A percentile compares a stretch with the other conserved stretches of the same genome.
These are phyloP conservation scores for Liriodendron chinense DNA, from an alignment of 164 flowering plant species.

Conservation along the genomic window DNA sequence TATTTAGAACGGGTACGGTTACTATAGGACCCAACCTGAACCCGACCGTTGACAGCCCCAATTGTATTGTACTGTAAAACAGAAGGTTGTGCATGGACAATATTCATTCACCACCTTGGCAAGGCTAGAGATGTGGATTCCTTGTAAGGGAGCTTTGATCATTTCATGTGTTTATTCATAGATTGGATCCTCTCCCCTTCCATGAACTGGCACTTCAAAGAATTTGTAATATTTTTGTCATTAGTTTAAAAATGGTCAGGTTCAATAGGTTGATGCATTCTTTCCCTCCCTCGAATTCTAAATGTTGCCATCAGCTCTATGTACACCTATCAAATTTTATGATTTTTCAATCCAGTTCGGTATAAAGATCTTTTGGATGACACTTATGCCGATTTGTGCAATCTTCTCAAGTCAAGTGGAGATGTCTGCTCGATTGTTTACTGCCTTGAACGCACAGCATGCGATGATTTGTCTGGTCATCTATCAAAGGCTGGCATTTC, in stretches of 20 bases:
- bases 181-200: background rate
- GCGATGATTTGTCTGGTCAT: constrained; percentile 76
- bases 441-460: constrained; percentile 82
- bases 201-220: background rate
- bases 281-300: background rate
- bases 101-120: background rate
- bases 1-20: no score
- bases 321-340: background rate
- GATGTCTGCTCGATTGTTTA: constrained; percentile 74
- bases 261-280: background rate
- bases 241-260: background rate
- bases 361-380: constrained; percentile 85
- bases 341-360: constrained; percentile 53
- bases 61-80: no score
- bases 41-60: no score
- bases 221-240: background rate
- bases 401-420: constrained; percentile 58
- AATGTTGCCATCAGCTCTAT: background rate
- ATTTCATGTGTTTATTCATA: background rate
- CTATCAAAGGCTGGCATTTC: constrained; percentile 66
- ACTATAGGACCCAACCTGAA: no score
- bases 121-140: background rate
- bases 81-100: background rate
- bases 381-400: constrained; percentile 60
- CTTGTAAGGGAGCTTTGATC: background rate